Evolutionary conservation across 768 basidiomycete species (phyloP).

Genomic region (Trametes punicea): DNA sequence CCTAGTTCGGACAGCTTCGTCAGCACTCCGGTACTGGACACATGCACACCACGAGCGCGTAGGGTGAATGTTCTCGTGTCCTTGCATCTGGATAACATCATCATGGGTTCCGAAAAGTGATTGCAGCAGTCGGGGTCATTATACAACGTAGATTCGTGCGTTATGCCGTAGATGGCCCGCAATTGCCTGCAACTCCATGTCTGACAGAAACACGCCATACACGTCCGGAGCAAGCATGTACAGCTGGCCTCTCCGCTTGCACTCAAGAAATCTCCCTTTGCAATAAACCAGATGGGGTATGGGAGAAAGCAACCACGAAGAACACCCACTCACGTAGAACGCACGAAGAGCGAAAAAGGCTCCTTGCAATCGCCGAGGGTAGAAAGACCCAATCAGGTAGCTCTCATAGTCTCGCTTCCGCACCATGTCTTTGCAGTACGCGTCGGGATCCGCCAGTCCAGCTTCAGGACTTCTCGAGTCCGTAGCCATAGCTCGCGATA

Average conservation of each 20-base stretch:
- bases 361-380: constrained; percentile 57
- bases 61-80: too few relatives aligned
- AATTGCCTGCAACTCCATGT: too few relatives aligned
- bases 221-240: too few relatives aligned
- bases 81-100: too few relatives aligned
- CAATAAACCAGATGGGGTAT: neutral
- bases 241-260: too few relatives aligned
- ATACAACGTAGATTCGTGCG: too few relatives aligned
- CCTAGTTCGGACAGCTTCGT: constrained; percentile 37
- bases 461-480: neutral
- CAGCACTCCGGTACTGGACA: constrained; percentile 2
- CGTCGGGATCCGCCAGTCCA: constrained; percentile 32
- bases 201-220: too few relatives aligned
- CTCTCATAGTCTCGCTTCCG: constrained; percentile 82
- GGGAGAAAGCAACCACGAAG: neutral
- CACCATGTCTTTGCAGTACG: constrained; percentile 70
- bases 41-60: too few relatives aligned
- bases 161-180: too few relatives aligned
- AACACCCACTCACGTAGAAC: constrained; percentile 62
- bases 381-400: constrained; percentile 67
- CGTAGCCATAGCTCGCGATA: constrained; percentile 6
- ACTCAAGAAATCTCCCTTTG: too few relatives aligned
- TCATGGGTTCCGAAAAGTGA: too few relatives aligned
- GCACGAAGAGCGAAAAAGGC: constrained; percentile 80
- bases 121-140: too few relatives aligned